phyloP scores from a whole-genome alignment of 305 asterid species.

The Fraxinus greggii region DNA sequence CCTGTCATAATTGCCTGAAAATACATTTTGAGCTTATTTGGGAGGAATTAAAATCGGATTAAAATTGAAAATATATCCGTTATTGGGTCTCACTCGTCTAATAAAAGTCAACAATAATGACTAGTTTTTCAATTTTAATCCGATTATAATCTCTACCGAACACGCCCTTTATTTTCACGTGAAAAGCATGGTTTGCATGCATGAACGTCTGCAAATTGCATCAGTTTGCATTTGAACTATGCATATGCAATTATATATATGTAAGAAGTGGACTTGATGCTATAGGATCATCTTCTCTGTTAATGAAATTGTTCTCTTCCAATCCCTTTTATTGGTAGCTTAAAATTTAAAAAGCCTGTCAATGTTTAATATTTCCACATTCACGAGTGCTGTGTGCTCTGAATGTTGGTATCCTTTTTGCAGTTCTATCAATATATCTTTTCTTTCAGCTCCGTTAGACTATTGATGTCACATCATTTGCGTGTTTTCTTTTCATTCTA shows the following conservation, averaged over 20 bases:
- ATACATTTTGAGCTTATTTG: no score
- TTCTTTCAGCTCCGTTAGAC: neutral
- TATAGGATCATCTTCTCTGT: neutral
- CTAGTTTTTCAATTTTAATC: no score
- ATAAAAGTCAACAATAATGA: no score
- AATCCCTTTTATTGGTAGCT: neutral
- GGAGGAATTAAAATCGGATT: no score
- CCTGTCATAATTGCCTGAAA: neutral
- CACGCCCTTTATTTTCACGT: neutral
- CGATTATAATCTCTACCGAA: no score
- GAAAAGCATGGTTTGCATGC: slow-evolving; percentile 5
- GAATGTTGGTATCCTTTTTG: neutral
- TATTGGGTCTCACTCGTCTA: no score
- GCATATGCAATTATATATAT: neutral
- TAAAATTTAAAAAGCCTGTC: neutral
- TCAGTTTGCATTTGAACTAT: neutral
- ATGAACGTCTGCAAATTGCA: neutral
- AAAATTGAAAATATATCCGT: no score
- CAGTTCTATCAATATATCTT: neutral
- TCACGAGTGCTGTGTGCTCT: neutral
- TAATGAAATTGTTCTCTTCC: neutral
- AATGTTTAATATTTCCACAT: neutral
- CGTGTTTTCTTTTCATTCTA: neutral
- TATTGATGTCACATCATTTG: neutral
- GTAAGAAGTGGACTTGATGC: neutral